These are phyloP conservation scores for Scytalidium lignicola DNA, from an alignment of 2,329 filamentous ascomycete species.

Conservation along the genomic window DNA sequence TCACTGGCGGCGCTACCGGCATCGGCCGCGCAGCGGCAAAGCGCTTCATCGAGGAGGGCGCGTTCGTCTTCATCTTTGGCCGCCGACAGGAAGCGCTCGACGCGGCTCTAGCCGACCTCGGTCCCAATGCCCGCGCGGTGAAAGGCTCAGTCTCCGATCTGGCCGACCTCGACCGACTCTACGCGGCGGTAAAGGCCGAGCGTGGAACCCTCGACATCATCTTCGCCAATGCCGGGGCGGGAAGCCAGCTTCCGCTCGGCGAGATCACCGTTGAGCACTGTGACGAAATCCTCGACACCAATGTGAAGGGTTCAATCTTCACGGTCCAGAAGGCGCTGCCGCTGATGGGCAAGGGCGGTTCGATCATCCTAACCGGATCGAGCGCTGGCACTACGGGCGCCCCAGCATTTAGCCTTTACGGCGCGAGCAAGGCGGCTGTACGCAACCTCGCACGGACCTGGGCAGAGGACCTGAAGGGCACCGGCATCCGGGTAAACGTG, in stretches of 20 bases:
- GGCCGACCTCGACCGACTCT: slow-evolving; percentile 16
- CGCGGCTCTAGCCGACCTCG: slow-evolving; percentile 11
- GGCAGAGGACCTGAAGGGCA: slow-evolving; percentile 12
- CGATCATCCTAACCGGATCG: slow-evolving; percentile 16
- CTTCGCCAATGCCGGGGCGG: slow-evolving; percentile 16
- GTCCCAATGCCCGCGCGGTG: slow-evolving; percentile 15
- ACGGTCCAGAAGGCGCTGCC: slow-evolving; percentile 28
- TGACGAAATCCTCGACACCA: slow-evolving; percentile 27
- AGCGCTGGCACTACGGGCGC: slow-evolving; percentile 17
- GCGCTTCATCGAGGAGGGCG: slow-evolving; percentile 13
- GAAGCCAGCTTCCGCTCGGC: slow-evolving; percentile 15
- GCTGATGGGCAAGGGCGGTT: slow-evolving; percentile 15
- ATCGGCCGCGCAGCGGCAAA: slow-evolving; percentile 14
- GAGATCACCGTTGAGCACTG: slow-evolving; percentile 18
- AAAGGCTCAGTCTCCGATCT: slow-evolving; percentile 16
- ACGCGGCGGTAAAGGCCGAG: slow-evolving; percentile 18
- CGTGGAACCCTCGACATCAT: slow-evolving; percentile 20
- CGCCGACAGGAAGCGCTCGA: slow-evolving; percentile 16
- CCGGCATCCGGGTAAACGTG: slow-evolving; percentile 22
- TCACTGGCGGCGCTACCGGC: slow-evolving; percentile 16
- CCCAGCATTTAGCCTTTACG: slow-evolving; percentile 12
- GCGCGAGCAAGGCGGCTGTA: slow-evolving; percentile 16
- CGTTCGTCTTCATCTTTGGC: slow-evolving; percentile 14
- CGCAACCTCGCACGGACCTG: slow-evolving; percentile 15
- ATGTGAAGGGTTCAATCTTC: slow-evolving; percentile 32